Conservation (phyloP, 345 rosid species). For the Trapa bicornis region DNA sequence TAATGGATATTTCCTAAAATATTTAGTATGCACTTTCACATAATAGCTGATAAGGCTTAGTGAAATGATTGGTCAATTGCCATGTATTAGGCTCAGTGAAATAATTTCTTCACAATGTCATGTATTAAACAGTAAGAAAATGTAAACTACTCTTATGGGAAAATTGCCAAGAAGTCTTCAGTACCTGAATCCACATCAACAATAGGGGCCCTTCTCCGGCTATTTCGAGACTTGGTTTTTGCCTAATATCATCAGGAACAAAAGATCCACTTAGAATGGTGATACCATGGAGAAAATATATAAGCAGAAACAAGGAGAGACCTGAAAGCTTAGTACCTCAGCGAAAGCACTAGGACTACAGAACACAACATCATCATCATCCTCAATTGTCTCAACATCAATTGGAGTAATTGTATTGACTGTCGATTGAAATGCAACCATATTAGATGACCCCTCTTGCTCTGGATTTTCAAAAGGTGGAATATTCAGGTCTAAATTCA, state of each 20-base stretch:
- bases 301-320: constrained; percentile 5
- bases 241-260: constrained; percentile 39
- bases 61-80: too few relatives aligned
- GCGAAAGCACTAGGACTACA: constrained; percentile 71
- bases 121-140: neutral
- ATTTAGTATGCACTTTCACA: neutral
- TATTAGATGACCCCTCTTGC: constrained; percentile 42
- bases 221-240: constrained; percentile 49
- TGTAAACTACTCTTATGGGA: neutral
- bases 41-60: neutral
- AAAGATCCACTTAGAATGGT: constrained; percentile 4
- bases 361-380: constrained; percentile 47
- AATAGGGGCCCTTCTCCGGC: constrained; percentile 18
- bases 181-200: constrained; percentile 59
- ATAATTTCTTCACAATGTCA: too few relatives aligned
- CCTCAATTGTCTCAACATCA: constrained; percentile 60
- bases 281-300: constrained; percentile 1
- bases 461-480: constrained; percentile 45
- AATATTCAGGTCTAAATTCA: constrained; percentile 34
- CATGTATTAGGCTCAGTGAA: too few relatives aligned
- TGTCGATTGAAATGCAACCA: constrained; percentile 9
- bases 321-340: constrained; percentile 26
- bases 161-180: neutral
- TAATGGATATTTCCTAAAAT: neutral
- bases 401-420: constrained; percentile 17